Percentiles rank a stretch among this genome's conserved stretches.
Evolutionary conservation across 2,329 filamentous ascomycete species (phyloP).

Genomic region (Capronia epimyces): DNA sequence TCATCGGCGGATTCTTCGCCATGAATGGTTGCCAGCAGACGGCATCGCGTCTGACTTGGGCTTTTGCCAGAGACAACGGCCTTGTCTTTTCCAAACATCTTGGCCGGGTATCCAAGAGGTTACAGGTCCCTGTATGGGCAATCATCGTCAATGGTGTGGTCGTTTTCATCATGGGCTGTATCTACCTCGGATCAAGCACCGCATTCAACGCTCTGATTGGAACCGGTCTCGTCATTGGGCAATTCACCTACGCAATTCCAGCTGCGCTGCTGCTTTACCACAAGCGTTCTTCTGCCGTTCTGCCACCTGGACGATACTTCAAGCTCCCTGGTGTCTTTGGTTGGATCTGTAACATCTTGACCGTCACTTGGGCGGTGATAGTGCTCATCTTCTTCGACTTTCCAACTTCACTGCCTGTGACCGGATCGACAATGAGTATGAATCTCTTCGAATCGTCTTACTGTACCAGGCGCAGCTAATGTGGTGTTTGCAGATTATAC

Average conservation of each 20-base stretch:
- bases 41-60: slow-evolving; percentile 30
- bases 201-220: slow-evolving; percentile 31
- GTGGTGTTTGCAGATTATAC: slow-evolving; percentile 19
- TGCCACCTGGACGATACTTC: slow-evolving; percentile 13
- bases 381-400: slow-evolving; percentile 32
- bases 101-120: slow-evolving; percentile 10
- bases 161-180: slow-evolving; percentile 20
- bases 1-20: slow-evolving; percentile 1
- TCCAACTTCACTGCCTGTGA: slow-evolving; percentile 28
- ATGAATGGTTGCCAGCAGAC: slow-evolving; percentile 7
- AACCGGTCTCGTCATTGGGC: slow-evolving; percentile 21
- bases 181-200: slow-evolving; percentile 7
- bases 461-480: not conserved
- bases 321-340: slow-evolving; percentile 21
- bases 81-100: slow-evolving; percentile 19
- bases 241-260: slow-evolving; percentile 30
- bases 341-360: slow-evolving; percentile 29
- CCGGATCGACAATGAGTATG: slow-evolving; percentile 30
- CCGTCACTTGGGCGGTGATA: slow-evolving; percentile 27
- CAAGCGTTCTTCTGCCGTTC: slow-evolving; percentile 24
- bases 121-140: slow-evolving; percentile 27
- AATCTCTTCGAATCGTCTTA: not conserved
- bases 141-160: slow-evolving; percentile 22
- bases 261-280: slow-evolving; percentile 30
- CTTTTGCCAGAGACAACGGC: slow-evolving; percentile 29